Conservation (phyloP, 2,329 filamentous ascomycete genomes). For the Macrophomina phaseolina region DNA sequence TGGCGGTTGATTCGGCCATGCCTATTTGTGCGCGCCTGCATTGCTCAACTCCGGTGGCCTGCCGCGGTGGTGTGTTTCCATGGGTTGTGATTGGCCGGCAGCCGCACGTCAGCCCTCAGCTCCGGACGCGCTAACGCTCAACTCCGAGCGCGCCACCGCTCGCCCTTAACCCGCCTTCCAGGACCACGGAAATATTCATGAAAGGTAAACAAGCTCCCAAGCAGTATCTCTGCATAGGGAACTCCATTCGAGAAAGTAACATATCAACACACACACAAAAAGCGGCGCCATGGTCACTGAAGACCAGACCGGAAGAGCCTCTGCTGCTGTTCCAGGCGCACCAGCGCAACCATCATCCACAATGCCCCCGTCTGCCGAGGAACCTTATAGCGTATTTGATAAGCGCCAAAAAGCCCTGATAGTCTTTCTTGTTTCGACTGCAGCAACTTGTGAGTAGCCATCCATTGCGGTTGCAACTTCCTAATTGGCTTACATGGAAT, state of each 20-base stretch:
- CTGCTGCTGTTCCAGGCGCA: neutral
- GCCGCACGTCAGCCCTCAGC: neutral
- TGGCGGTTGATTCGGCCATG: neutral
- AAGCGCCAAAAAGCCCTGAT: slow-evolving; percentile 56
- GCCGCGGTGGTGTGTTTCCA: neutral
- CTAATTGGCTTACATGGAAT: slow-evolving; percentile 3
- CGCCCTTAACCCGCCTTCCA: neutral
- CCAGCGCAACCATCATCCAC: neutral
- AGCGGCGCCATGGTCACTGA: neutral
- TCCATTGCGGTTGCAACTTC: slow-evolving; percentile 35
- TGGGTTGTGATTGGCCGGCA: neutral
- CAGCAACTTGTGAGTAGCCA: slow-evolving; percentile 51
- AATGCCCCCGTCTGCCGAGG: slow-evolving; percentile 3
- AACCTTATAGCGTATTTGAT: slow-evolving; percentile 59
- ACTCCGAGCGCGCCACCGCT: neutral
- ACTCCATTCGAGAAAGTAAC: neutral
- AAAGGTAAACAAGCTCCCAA: neutral
- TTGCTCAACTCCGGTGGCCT: neutral
- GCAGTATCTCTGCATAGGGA: no score
- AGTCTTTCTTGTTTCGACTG: slow-evolving; percentile 54
- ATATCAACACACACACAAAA: neutral
- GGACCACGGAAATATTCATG: neutral
- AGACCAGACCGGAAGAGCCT: neutral
- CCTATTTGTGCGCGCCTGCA: neutral
- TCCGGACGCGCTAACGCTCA: neutral